Evolutionary conservation across 2,329 filamentous ascomycete genomes (phyloP), one percentile per base, ranked within the genome.

Genomic region (Fusarium fujikuroi): DNA sequence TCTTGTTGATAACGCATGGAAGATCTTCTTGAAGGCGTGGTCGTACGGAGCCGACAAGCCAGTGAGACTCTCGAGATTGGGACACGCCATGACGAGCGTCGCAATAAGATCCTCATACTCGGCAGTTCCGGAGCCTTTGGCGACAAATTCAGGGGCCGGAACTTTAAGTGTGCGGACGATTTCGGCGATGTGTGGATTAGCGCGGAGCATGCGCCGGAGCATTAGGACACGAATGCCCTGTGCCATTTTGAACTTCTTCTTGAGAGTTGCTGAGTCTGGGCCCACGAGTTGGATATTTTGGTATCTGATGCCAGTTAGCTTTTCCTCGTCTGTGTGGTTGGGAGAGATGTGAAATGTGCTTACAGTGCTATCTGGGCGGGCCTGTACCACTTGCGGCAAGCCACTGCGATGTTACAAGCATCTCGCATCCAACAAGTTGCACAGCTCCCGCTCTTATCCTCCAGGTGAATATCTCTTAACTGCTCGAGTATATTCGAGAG

Each of bases 391-490:
- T 87, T 89, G 69, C 84, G 85, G 21, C 85, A 87, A 42, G 84
- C 83, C 16, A 89, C 63, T 16, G 86, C 84, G 44, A 91, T 78
- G 46, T 84, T 85, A 72, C 85, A 87, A 36, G 87, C 80, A 74
- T 92, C 89, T 54, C 90, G 84, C 88, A 90, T 90, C 87, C 88
- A 91, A 78, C 90, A 92, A 23, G 90, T 91, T 21, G 89, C 85
- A 76, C 90, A 92, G 79, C 88, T 90, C 39, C 81, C 80, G 70
- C 85, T 87, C 6, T 81, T 80, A 19, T 80, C 76, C 11, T 79
- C 80, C 18, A 91, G 76, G 76, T 92, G 90, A 19, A 85, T 77
- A 42, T 83, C 81, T 76, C 85, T 87, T 23, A 92, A 80, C 60
- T 87, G 84, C 43, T 84, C 84, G 39, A 91, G 76, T n/a, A 91